Evolutionary conservation across 2,329 filamentous ascomycete genomes (phyloP).

Genomic region (Phialophora macrospora): DNA sequence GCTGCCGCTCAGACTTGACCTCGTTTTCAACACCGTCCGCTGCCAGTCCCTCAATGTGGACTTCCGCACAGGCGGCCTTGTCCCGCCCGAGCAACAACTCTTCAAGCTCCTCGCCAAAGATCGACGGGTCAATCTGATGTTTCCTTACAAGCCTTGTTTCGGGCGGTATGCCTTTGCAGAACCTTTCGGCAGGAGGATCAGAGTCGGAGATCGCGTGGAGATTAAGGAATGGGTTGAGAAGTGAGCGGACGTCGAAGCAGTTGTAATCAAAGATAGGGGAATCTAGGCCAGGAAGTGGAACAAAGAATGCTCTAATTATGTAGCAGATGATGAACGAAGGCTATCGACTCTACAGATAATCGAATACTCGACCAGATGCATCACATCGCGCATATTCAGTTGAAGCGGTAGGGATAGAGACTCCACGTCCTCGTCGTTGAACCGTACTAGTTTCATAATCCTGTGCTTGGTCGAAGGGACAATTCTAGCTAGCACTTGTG

Average conservation of each 20-base stretch:
- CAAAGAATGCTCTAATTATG: too few relatives aligned
- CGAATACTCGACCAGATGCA: too few relatives aligned
- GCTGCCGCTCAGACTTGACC: constrained; percentile 7
- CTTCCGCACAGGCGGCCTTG: constrained; percentile 17
- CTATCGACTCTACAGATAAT: too few relatives aligned
- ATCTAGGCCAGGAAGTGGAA: too few relatives aligned
- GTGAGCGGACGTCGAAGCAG: neutral
- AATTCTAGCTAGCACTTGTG: too few relatives aligned
- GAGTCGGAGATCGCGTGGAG: constrained; percentile 17
- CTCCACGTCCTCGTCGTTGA: too few relatives aligned
- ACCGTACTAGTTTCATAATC: too few relatives aligned
- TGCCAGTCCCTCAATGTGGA: constrained; percentile 24
- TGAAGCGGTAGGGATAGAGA: too few relatives aligned
- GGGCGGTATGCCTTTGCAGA: constrained; percentile 27
- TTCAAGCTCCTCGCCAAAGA: constrained; percentile 23
- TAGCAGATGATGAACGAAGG: too few relatives aligned
- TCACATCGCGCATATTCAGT: too few relatives aligned
- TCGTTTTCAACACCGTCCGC: constrained; percentile 22
- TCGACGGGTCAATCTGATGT: constrained; percentile 17
- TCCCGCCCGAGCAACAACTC: constrained; percentile 15
- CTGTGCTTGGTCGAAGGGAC: too few relatives aligned
- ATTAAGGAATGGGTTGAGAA: constrained; percentile 10
- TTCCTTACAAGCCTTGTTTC: constrained; percentile 25
- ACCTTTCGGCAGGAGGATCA: constrained; percentile 8
- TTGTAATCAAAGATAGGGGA: too few relatives aligned